phyloP scores from a whole-genome alignment of 192 early-diverging fungal genomes.

The Podila verticillata region DNA sequence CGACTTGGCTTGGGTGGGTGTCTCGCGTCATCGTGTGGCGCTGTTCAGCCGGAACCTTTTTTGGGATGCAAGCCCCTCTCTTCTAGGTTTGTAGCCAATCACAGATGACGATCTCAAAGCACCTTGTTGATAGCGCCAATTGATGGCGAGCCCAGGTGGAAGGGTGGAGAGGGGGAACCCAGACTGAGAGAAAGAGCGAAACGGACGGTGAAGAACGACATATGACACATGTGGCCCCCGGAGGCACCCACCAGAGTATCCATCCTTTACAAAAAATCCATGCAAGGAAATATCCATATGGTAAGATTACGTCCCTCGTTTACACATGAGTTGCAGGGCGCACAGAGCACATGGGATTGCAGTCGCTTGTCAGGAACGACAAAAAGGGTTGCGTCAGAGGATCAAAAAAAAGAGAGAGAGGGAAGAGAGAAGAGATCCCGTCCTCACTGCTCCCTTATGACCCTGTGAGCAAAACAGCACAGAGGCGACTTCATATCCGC shows the following conservation, averaged over 20 bases:
- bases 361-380: not conserved
- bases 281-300: no score
- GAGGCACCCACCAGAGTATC: no score
- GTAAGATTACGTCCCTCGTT: no score
- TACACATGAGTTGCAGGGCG: no score
- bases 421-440: slow-evolving; percentile 16
- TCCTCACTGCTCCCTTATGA: slow-evolving; percentile 1
- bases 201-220: no score
- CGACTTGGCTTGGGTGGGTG: no score
- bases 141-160: not conserved
- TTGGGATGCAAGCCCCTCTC: not conserved
- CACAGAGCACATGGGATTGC: not conserved
- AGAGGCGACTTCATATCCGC: not conserved
- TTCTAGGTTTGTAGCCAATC: not conserved
- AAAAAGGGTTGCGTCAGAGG: slow-evolving; percentile 8
- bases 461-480: no score
- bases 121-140: not conserved
- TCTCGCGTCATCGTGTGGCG: not conserved
- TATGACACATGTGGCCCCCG: no score
- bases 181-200: no score
- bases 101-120: not conserved
- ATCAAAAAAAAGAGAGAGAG: not conserved
- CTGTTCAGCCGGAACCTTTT: not conserved
- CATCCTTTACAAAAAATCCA: no score
- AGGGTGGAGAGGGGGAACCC: not conserved